A percentile compares a stretch with the other conserved stretches of the same genome.
Conservation (phyloP, 768 basidiomycete species). For the Hysterangium stoloniferum region DNA sequence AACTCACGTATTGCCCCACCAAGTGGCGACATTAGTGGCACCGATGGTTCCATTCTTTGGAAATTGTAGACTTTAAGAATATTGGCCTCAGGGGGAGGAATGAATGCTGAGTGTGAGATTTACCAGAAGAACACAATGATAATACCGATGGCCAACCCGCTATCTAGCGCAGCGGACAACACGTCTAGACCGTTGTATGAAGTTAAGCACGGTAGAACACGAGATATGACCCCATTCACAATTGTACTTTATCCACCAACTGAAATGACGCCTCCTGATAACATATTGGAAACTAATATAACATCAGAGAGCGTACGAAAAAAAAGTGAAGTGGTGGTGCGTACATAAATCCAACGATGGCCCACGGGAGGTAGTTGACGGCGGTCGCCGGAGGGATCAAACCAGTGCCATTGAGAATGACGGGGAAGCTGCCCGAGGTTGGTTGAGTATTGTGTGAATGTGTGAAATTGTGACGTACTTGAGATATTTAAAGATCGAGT, state of each 20-base stretch:
- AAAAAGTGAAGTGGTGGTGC: conserved; percentile 8
- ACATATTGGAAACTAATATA: conserved; percentile 74
- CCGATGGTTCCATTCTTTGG: conserved; percentile 27
- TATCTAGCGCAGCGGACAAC: conserved; percentile 26
- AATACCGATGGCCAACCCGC: conserved; percentile 21
- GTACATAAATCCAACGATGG: conserved; percentile 29
- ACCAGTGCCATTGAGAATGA: conserved; percentile 43
- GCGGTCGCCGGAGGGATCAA: conserved; percentile 78
- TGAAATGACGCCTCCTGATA: conserved; percentile 57
- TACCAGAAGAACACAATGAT: conserved; percentile 24
- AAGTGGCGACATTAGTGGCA: conserved; percentile 23
- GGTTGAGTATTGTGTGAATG: too few species aligned
- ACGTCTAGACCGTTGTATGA: too few species aligned
- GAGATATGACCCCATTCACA: conserved; percentile 33
- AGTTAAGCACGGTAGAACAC: not conserved
- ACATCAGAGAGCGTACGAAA: conserved; percentile 19
- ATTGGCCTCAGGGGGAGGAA: not conserved
- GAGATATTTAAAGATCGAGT: conserved; percentile 13
- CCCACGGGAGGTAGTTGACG: conserved; percentile 80
- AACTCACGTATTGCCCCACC: conserved; percentile 35
- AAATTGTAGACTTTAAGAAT: conserved; percentile 26
- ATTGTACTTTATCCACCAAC: conserved; percentile 75
- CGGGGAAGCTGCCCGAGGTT: conserved; percentile 26
- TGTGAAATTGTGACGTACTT: conserved; percentile 3
- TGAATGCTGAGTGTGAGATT: not conserved